Evolutionary conservation across 2,329 filamentous ascomycete species (phyloP), one percentile per base, ranked within the genome.

Genomic region (Penicillium sp.): DNA sequence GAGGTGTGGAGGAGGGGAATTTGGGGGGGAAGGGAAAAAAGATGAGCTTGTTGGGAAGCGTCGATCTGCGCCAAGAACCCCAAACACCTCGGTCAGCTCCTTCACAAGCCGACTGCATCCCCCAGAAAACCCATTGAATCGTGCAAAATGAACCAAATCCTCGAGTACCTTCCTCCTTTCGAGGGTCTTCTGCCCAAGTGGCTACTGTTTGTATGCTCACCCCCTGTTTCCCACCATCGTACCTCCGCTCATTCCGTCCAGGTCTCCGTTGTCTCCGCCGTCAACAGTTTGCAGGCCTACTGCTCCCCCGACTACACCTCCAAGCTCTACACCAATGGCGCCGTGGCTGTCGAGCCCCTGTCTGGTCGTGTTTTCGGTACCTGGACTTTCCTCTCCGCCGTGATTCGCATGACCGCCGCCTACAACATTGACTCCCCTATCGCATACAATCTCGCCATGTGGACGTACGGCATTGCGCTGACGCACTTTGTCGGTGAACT

Each of bases 211-310:
- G 84, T 87, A 75, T 43, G 76, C 69, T 24, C 11, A 0, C 18
- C 10, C 10, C 8, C 14, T n/a, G 4, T 20, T 33, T 25, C 22
- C 38, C 18, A 2, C 9, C 4, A 14, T 11, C 45, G 31, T 20
- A 48, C 28, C 13, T 40, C 33, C 46, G 36, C 45, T 52, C 56
- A 54, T 44, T 51, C 40, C 10, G 11, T 46, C 30, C 44, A 24
- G 92, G 82, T 95, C 68, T 90, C 90, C 50, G 68, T 91, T 50
- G 82, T 95, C 51, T 90, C 92, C 27, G 79, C 94, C 53, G 87
- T 84, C 65, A 99, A 99, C 79, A 88, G 85, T 31, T 69, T 95
- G 42, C 92, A 96, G 78, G 85, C 89, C 68, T 95, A 95, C 74
- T 66, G 77, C 31, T 95, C 90, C 16, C 80, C 92, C 3, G 80